Base-by-base conservation (phyloP, 371 early-diverging fungal genomes). In the Mucor lusitanicus region DNA sequence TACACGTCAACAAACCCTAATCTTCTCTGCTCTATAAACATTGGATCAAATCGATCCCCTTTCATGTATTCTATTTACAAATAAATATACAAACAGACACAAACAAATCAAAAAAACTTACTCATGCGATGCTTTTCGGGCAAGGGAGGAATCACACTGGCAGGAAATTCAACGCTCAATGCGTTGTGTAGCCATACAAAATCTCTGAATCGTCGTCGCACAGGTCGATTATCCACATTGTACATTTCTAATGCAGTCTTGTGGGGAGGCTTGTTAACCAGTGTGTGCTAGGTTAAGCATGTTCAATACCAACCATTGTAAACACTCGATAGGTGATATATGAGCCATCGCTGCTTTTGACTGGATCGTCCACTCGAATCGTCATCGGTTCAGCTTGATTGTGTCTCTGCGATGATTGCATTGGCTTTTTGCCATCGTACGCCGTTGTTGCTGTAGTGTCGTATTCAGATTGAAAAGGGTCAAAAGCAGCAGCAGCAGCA, bases 41-140 rank as follows among this genome's bases (percentile, higher is more conserved):
- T 91, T 13, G 87, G 80, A 72, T 91, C 87, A 77, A 97, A 98
- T 50, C 98, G 82, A 75, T 96, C 94, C 21, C 98, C 97, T 44
- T 95, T 95, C n/a, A 98, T 69, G 70, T 95, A 98, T 73, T 94
- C 95, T 90, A 87, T n/a, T 9, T 30, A 33, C 23, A 44, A 13
- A 23, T 15, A 25, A 9, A 37, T 21, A 17, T 32, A 33, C n/a
- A 62, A 27, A 33, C n/a, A 62, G 55, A 32, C 54, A 57, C 23
- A 32, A 62, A 15, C 63, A 13, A 39, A 71, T 28, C 46, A 61
- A 42, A 33, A 33, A 33, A 6, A 35, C 82, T 23, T 85, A 92
- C 93, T 90, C 76, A 94, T 77, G 60, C 95, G 90, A 72, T 94
- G 92, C 73, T 94, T 95, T 60, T 92, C 96, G 0, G 98, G 97